Percentiles rank a stretch among this genome's conserved stretches.
phyloP scores from a whole-genome alignment of 768 basidiomycete genomes.

The Leccinum sublutescens region DNA sequence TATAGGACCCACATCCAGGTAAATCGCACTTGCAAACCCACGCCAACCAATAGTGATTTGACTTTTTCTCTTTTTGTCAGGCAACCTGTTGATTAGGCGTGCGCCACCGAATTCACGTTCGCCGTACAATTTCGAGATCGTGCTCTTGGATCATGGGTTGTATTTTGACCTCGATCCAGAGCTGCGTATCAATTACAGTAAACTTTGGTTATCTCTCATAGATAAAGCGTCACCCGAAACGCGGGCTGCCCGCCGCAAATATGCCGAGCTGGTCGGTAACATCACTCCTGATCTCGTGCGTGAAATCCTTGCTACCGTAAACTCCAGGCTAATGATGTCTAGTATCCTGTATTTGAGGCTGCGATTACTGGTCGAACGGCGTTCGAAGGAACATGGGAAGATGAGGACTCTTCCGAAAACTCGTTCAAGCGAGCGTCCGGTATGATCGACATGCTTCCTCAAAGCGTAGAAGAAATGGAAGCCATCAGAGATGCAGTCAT shows the following conservation, averaged over 20 bases:
- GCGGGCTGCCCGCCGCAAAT: constrained; percentile 71
- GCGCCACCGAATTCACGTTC: constrained; percentile 60
- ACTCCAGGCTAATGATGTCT: constrained; percentile 6
- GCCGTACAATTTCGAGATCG: constrained; percentile 95
- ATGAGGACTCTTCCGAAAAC: constrained; percentile 33
- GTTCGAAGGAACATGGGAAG: constrained; percentile 59
- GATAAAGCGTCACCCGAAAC: constrained; percentile 64
- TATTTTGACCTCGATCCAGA: constrained; percentile 88
- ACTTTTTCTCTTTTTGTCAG: constrained; percentile 33
- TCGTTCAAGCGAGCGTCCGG: constrained; percentile 63
- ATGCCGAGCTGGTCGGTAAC: constrained; percentile 89
- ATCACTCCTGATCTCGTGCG: constrained; percentile 82
- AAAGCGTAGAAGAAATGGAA: constrained; percentile 75
- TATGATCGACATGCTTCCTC: constrained; percentile 71
- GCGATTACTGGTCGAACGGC: constrained; percentile 85
- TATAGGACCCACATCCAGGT: constrained; percentile 87
- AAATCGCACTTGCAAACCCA: constrained; percentile 10
- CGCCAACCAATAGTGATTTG: constrained; percentile 4
- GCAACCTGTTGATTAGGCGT: constrained; percentile 89
- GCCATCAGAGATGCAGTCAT: constrained; percentile 81
- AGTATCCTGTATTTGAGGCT: constrained; percentile 95
- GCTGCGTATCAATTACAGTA: constrained; percentile 79
- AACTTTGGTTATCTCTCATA: constrained; percentile 90
- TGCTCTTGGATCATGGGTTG: constrained; percentile 88
- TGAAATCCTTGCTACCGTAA: constrained; percentile 1